Percentiles rank a stretch among this genome's conserved stretches.
Evolutionary conservation across 345 rosid species (phyloP).

Genomic region (Acer campestre): DNA sequence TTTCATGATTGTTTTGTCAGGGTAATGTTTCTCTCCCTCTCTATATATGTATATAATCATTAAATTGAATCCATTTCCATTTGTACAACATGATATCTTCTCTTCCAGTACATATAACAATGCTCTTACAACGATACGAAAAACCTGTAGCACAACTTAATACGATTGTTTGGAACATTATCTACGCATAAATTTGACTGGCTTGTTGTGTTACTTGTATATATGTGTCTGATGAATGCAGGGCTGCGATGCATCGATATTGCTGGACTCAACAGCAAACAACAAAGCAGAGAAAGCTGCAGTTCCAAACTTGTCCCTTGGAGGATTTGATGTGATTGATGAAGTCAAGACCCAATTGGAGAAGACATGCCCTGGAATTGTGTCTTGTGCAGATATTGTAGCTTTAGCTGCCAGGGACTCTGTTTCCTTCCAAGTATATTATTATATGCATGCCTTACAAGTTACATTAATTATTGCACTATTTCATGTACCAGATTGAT

Average conservation of each 20-base stretch:
- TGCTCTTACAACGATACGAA: no score
- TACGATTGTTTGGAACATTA: no score
- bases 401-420: conserved; percentile 48
- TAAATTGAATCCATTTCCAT: no score
- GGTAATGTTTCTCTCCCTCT: conserved; percentile 22
- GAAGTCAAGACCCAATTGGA: conserved; percentile 41
- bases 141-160: no score
- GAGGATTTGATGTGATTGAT: conserved; percentile 42
- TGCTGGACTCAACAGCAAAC: conserved; percentile 33
- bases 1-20: conserved; percentile 59
- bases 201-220: no score
- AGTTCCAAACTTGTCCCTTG: conserved; percentile 31
- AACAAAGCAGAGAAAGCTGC: conserved; percentile 40
- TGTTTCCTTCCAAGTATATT: conserved; percentile 38
- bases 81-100: no score
- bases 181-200: no score
- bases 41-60: no score
- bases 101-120: no score
- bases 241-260: conserved; percentile 48
- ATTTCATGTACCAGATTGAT: no score
- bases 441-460: no score
- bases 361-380: conserved; percentile 40
- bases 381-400: conserved; percentile 54
- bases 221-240: neutral
- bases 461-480: neutral